Percentiles rank a stretch among this genome's conserved stretches.
These are phyloP conservation scores for Tephrocybe sp. DNA, from an alignment of 768 basidiomycete genomes.

Conservation along the genomic window DNA sequence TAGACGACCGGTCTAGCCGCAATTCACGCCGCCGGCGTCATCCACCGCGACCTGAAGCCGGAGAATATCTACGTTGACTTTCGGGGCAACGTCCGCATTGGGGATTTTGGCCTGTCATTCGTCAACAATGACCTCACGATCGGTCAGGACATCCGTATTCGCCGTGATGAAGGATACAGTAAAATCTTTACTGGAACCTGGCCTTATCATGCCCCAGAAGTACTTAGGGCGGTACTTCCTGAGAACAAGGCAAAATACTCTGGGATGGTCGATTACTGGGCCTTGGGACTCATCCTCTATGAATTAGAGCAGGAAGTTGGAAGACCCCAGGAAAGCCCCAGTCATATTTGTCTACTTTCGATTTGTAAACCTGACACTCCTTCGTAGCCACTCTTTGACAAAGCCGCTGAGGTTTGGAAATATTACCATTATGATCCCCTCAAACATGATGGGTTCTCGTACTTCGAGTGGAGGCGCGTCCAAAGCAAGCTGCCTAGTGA, in stretches of 20 bases:
- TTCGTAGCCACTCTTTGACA: constrained; percentile 32
- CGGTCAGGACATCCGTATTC: constrained; percentile 15
- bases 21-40: constrained; percentile 60
- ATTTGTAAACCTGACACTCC: background rate
- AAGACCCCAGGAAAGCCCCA: background rate
- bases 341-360: background rate
- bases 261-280: constrained; percentile 40
- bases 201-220: constrained; percentile 41
- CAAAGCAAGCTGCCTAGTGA: constrained; percentile 16
- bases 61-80: constrained; percentile 65
- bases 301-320: constrained; percentile 30
- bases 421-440: constrained; percentile 18
- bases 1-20: constrained; percentile 39
- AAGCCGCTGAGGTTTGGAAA: constrained; percentile 21
- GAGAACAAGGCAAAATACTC: constrained; percentile 26
- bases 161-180: constrained; percentile 17
- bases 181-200: constrained; percentile 28
- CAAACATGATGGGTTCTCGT: constrained; percentile 14
- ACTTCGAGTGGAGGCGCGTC: constrained; percentile 19
- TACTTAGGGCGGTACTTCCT: constrained; percentile 26
- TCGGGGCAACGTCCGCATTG: constrained; percentile 37
- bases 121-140: constrained; percentile 11
- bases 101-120: constrained; percentile 41
- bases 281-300: constrained; percentile 38
- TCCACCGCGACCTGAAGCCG: constrained; percentile 70